Base-by-base conservation (phyloP, 2,329 filamentous ascomycete genomes). In the Verticillium tricorpus region DNA sequence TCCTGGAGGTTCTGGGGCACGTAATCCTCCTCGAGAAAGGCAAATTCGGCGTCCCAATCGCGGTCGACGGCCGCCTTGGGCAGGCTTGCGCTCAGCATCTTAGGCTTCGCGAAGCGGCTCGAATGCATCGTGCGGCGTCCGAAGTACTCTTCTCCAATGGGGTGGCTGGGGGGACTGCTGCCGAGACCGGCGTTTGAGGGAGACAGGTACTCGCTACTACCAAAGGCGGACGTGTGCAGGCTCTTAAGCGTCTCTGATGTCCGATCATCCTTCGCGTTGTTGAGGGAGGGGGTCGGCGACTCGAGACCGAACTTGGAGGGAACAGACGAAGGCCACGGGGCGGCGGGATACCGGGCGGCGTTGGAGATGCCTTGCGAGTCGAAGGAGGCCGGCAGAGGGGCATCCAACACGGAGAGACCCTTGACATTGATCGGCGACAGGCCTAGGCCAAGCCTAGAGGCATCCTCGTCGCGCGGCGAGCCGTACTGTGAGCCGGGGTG, bases 321-420 rank as follows among this genome's bases (percentile, higher is more conserved):
- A 12, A 98, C 91, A 0, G 94, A 98, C 0, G 93, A 92, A 8
- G 94, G 93, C 75, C 96, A 93, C 0, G 93, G 92, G 0, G 91
- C 95, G 35, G 77, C 79, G 19, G 81, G 81, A 73, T 93, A 93
- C 63, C 92, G 87, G 19, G 94, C 93, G 65, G 92, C 93, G 73
- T 94, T 91, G 12, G 93, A 97, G 60, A 97, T 91, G 58, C 93
- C 94, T 71, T 97, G 95, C 69, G 93, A 96, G 76, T 98, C 95
- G 73, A 98, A 97, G 0, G 94, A 98, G 9, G 93, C 92, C 1
- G 95, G 95, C 9, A 98, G 84, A 17, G 92, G 93, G 2, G 93
- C 95, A 77, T 98, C 94, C 65, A 97, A 84, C 15, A 96, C 91
- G n/a, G 91, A 95, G n/a, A 97, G 74, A 2, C 84, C 85, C 68